phyloP scores from a whole-genome alignment of 345 rosid species.

The Barbarea vulgaris region DNA sequence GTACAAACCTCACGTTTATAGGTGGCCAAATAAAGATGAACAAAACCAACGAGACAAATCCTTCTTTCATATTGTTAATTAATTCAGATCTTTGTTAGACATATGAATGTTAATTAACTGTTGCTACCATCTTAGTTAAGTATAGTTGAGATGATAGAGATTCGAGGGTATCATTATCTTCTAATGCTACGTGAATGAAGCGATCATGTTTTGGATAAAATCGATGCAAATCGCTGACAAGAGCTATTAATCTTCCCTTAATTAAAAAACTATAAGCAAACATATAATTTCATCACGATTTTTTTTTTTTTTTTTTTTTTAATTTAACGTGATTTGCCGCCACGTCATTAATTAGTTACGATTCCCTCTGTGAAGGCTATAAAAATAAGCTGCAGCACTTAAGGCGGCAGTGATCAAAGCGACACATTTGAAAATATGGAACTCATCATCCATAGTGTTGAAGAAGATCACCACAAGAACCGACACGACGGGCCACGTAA shows the following conservation, averaged over 20 bases:
- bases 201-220: neutral
- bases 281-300: no score
- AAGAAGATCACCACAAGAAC: constrained; percentile 38
- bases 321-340: neutral
- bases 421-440: constrained; percentile 30
- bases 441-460: constrained; percentile 27
- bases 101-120: neutral
- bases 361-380: constrained; percentile 31
- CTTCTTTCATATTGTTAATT: neutral
- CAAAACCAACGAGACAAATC: neutral
- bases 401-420: constrained; percentile 31
- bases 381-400: constrained; percentile 34
- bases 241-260: no score
- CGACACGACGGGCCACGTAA: constrained; percentile 41
- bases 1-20: no score
- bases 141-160: neutral
- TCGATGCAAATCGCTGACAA: no score
- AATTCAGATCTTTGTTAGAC: neutral
- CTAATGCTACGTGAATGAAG: neutral
- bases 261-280: no score
- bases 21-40: neutral
- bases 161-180: neutral
- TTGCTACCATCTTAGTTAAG: neutral
- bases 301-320: no score
- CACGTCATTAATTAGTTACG: neutral